Percentiles rank a stretch among this genome's conserved stretches.
Conservation (phyloP, 2,329 filamentous ascomycete species). For the Cercospora citrullina region DNA sequence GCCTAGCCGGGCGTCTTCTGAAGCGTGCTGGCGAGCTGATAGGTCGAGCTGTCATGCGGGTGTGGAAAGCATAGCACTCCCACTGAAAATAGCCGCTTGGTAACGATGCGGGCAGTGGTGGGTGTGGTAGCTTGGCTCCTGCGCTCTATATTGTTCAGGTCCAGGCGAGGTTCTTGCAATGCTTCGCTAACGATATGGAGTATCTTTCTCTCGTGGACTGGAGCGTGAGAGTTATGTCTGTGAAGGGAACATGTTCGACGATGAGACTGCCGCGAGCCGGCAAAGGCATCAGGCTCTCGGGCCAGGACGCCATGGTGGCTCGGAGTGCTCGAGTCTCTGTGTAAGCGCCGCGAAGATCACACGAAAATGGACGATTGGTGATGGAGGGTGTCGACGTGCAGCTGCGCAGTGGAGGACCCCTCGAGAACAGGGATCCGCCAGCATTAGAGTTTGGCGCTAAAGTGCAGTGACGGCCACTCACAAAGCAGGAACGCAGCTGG, state of each 20-base stretch:
- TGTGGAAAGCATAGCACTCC: conserved; percentile 14
- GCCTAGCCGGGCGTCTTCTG: not conserved
- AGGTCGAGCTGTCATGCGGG: conserved; percentile 21
- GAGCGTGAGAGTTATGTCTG: not conserved
- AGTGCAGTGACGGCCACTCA: conserved; percentile 3
- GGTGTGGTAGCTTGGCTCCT: conserved; percentile 1
- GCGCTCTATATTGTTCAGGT: not conserved
- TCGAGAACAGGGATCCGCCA: conserved; percentile 1
- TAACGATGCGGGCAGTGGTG: conserved; percentile 6
- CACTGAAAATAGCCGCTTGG: conserved; percentile 26
- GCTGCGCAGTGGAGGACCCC: not conserved
- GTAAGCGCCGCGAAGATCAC: conserved; percentile 21
- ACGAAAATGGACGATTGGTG: conserved; percentile 21
- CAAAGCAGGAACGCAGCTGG: not conserved
- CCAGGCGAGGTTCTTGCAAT: not conserved
- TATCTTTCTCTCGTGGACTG: not conserved
- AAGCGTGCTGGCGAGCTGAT: conserved; percentile 22
- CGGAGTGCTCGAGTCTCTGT: not conserved
- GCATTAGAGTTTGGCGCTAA: not conserved
- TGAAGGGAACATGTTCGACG: not conserved
- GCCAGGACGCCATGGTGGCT: conserved; percentile 7
- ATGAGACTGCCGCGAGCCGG: not conserved
- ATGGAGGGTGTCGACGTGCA: conserved; percentile 12
- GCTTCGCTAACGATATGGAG: not conserved
- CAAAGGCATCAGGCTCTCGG: conserved; percentile 18